Conservation (phyloP, 768 basidiomycete species). For the Myochromella boudieri region DNA sequence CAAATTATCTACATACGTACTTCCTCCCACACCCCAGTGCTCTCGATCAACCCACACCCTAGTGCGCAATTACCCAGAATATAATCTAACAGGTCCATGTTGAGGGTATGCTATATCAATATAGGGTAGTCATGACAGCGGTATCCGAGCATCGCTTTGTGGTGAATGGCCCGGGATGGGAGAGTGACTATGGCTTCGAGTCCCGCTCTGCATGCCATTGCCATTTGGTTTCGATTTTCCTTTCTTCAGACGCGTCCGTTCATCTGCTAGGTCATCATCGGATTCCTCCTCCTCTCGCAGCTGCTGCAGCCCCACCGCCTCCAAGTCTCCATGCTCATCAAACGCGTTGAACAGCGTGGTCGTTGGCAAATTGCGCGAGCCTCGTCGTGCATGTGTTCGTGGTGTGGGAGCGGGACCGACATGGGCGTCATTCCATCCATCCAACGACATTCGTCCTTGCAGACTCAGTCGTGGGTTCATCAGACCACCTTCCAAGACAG, state of each 20-base stretch:
- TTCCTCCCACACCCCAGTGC: too few species aligned
- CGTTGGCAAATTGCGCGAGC: conserved; percentile 57
- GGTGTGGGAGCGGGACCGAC: conserved; percentile 28
- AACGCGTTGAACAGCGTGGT: conserved; percentile 76
- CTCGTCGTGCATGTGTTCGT: conserved; percentile 54
- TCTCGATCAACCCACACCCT: too few species aligned
- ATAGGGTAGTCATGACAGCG: conserved; percentile 8
- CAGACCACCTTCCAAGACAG: conserved; percentile 62
- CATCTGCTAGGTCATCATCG: conserved; percentile 48
- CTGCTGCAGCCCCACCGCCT: conserved; percentile 56
- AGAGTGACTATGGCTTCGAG: conserved; percentile 57
- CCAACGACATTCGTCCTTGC: conserved; percentile 78
- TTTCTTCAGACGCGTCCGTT: conserved; percentile 39
- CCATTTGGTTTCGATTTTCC: conserved; percentile 17
- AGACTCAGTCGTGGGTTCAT: conserved; percentile 81
- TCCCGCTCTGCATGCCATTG: conserved; percentile 31
- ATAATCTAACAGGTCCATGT: conserved; percentile 19
- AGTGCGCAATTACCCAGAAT: conserved; percentile 15
- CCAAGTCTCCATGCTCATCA: conserved; percentile 48
- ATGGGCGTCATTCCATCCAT: conserved; percentile 58
- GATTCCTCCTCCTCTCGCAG: conserved; percentile 71
- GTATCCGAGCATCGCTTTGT: conserved; percentile 17
- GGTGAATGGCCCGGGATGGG: conserved; percentile 32
- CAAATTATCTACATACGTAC: too few species aligned
- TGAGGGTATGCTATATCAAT: conserved; percentile 13